Evolutionary conservation across 257 asterid genomes (phyloP), one percentile per base, ranked within the genome.

Genomic region (Jacaranda mimosifolia): DNA sequence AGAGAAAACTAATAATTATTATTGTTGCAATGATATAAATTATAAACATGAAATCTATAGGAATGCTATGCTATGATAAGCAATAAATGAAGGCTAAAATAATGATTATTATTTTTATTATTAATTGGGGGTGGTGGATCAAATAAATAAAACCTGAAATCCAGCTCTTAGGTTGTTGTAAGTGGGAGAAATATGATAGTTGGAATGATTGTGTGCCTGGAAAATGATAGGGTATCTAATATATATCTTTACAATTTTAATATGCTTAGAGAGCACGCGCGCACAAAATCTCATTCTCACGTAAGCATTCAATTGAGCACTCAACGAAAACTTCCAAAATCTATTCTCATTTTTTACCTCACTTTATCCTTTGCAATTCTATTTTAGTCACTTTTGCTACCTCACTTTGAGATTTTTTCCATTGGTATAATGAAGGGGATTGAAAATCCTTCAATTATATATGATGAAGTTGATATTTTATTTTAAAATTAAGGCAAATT

Each of bases 261-360:
- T 73, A 79, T 83, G 88, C 83, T 84, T 77, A 58, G 52, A 70
- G 64, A 77, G 89, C 91, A 86, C 75, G 94, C 91, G 89, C 79
- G 81, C 77, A 86, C 81, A 38, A 79, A 68, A 78, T 69, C 85
- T 84, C 83, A 58, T 36, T 78, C 85, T 80, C 78, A 74, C 82
- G 83, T 75, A 86, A 83, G 84, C 87, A 74, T 84, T 42, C 46
- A 75, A 84, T 63, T 56, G 1, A 48, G 32, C 78, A 69, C 72
- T 60, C 53, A 53, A 39, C 12, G 12, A 32, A 39, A 17, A 13
- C 49, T 53, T 45, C 56, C 76, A 77, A 58, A 42, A 45, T 48
- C 21, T 19, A 3, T 14, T 11, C 56, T n/a, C 56, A 13, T 52
- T 36, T 52, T 36, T 12, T 14, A 14, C 6, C 53, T 12, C 19